A percentile compares a stretch with the other conserved stretches of the same genome.
Evolutionary conservation across 1,284 basidiomycete genomes (phyloP).

Genomic region (Cryptococcus hybrid): DNA sequence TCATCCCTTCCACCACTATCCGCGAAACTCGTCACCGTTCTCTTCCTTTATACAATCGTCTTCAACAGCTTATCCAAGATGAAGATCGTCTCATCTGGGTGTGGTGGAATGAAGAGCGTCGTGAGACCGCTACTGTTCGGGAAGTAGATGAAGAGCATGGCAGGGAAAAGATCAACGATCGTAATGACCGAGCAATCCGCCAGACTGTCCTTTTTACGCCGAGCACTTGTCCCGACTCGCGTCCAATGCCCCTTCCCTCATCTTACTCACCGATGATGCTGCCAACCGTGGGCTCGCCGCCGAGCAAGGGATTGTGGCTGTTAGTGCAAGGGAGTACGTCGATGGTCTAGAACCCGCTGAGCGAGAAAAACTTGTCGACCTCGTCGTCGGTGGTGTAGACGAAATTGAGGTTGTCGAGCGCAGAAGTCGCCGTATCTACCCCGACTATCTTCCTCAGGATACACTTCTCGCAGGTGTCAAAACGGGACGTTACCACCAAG

Average conservation of each 20-base stretch:
- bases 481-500: constrained; percentile 79
- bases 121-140: constrained; percentile 52
- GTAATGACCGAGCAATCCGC: constrained; percentile 89
- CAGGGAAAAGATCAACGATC: constrained; percentile 67
- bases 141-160: constrained; percentile 21
- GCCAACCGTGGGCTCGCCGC: constrained; percentile 75
- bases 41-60: constrained; percentile 76
- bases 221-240: constrained; percentile 56
- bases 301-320: constrained; percentile 62
- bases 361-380: constrained; percentile 65
- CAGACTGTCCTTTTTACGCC: constrained; percentile 73
- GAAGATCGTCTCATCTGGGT: constrained; percentile 76
- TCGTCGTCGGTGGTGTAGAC: constrained; percentile 65
- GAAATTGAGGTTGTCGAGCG: constrained; percentile 51
- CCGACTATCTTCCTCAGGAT: constrained; percentile 76
- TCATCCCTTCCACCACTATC: constrained; percentile 89
- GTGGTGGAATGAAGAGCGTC: constrained; percentile 88
- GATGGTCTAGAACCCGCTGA: constrained; percentile 62
- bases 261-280: constrained; percentile 59
- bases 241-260: constrained; percentile 44
- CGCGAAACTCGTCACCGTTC: constrained; percentile 96
- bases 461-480: constrained; percentile 81
- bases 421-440: constrained; percentile 64
- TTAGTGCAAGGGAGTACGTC: constrained; percentile 73
- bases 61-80: constrained; percentile 74